Base-by-base conservation (phyloP, 139 green algal genomes). In the Coccomyxa sp. region DNA sequence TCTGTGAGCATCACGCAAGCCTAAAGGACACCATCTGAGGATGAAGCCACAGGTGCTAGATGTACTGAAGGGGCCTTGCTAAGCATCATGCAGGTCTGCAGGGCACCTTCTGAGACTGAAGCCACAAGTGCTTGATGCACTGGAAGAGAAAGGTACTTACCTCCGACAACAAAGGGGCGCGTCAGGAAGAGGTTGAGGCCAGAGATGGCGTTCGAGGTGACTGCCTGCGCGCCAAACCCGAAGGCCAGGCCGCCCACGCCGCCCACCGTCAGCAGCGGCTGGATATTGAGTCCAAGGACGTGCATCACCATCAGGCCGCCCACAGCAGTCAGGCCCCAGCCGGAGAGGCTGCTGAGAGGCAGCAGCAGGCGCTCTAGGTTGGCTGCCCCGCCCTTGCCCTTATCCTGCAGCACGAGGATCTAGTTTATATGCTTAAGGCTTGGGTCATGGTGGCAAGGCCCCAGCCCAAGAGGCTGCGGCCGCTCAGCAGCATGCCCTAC, bases 211-310 rank as follows among this genome's bases (percentile, higher is more conserved):
- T 81, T 82, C 34, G 81, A 64, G 7, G 37, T 78, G 33, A 86
- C 55, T 14, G 40, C 54, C 79, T 86, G 82, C 0, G 82, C 82
- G 35, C 82, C 82, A 50, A 86, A 80, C 54, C 82, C 82, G 22
- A 86, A 55, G 31, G 82, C 82, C 27, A 86, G 40, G 55, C 82
- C 82, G 0, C 55, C 37, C n/a, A 86, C 79, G 18, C 82, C 82
- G 39, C 78, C 79, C 2, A 83, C 75, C 0, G 82, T 64, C 39
- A 86, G 82, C 35, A 86, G 75, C 34, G 82, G 82, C 41, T 82
- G 74, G 38, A 83, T 75, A 41, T 86, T 82, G 14, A 86, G 70
- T 22, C 79, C 78, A 55, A 83, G n/a, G 33, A 77, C 68, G 10
- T 79, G 70, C 55, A 83, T 68, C 33, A 38, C 55, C 7, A 54